Evolutionary conservation across 192 early-diverging fungal species (phyloP).

Genomic region (Rhizophagus sp.): DNA sequence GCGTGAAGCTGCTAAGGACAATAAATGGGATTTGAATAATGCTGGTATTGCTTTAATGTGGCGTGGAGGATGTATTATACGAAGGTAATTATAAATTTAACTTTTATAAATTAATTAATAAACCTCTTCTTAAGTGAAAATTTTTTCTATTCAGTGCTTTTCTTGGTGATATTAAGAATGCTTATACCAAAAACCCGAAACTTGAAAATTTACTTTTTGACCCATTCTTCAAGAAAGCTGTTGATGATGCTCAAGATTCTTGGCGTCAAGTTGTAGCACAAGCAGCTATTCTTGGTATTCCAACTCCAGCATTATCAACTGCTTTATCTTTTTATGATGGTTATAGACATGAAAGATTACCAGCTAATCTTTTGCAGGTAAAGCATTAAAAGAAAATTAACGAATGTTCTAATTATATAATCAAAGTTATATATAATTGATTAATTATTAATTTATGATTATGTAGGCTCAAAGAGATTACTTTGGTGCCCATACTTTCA

Average conservation of each 20-base stretch:
- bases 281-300: slow-evolving; percentile 81
- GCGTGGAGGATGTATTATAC: slow-evolving; percentile 99
- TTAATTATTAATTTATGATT: too few species aligned
- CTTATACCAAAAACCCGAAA: slow-evolving; percentile 83
- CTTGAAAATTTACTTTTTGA: slow-evolving; percentile 93
- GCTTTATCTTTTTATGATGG: slow-evolving; percentile 98
- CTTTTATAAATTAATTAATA: background rate
- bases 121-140: background rate
- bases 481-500: slow-evolving; percentile 64
- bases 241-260: slow-evolving; percentile 77
- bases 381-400: background rate
- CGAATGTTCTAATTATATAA: too few species aligned
- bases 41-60: slow-evolving; percentile 99
- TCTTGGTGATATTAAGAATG: slow-evolving; percentile 96
- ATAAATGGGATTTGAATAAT: slow-evolving; percentile 95
- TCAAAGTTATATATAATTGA: too few species aligned
- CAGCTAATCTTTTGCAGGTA: slow-evolving; percentile 96
- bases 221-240: slow-evolving; percentile 94
- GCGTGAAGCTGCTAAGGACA: slow-evolving; percentile 90
- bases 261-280: slow-evolving; percentile 89
- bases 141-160: slow-evolving; percentile 63
- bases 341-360: slow-evolving; percentile 85
- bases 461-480: slow-evolving; percentile 84
- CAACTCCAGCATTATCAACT: slow-evolving; percentile 85
- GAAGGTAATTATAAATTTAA: slow-evolving; percentile 36